Percentiles rank a stretch among this genome's conserved stretches.
Conservation (phyloP, 768 basidiomycete genomes). For the Brasilioporus rufonigricans region DNA sequence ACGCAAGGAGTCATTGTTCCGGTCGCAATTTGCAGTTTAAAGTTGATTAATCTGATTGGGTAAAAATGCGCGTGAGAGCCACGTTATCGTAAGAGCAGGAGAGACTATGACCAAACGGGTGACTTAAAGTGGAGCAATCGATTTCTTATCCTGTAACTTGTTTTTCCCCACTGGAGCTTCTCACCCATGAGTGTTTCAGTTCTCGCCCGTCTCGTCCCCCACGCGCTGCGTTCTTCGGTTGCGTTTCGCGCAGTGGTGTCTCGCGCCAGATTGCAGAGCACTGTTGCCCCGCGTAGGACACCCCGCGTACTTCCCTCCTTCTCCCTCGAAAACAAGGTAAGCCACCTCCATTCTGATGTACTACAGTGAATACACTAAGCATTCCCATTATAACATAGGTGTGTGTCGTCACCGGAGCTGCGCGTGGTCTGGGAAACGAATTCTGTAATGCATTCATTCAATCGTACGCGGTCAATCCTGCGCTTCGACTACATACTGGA, state of each 20-base stretch:
- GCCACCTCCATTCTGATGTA: neutral
- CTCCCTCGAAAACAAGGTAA: slow-evolving; percentile 76
- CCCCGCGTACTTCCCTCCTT: slow-evolving; percentile 67
- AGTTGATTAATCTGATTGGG: too few species aligned
- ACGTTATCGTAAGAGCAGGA: neutral
- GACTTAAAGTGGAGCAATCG: slow-evolving; percentile 22
- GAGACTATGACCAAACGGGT: neutral
- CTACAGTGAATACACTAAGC: neutral
- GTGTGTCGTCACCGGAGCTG: slow-evolving; percentile 91
- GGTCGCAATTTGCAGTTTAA: too few species aligned
- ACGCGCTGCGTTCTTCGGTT: slow-evolving; percentile 11
- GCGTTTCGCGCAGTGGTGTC: slow-evolving; percentile 7
- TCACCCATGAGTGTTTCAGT: slow-evolving; percentile 28
- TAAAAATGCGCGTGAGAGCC: neutral
- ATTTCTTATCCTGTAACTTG: slow-evolving; percentile 15
- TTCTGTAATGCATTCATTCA: slow-evolving; percentile 89
- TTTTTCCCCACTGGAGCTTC: slow-evolving; percentile 9
- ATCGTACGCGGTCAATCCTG: slow-evolving; percentile 45
- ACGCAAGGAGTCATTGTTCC: too few species aligned
- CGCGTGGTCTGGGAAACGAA: slow-evolving; percentile 85
- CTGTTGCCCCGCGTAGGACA: slow-evolving; percentile 17
- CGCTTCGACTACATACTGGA: neutral
- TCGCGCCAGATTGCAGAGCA: slow-evolving; percentile 27
- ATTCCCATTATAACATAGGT: slow-evolving; percentile 49
- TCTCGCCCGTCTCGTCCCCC: slow-evolving; percentile 25